phyloP scores from a whole-genome alignment of 495 filamentous ascomycete genomes.

The Xylaria curta region DNA sequence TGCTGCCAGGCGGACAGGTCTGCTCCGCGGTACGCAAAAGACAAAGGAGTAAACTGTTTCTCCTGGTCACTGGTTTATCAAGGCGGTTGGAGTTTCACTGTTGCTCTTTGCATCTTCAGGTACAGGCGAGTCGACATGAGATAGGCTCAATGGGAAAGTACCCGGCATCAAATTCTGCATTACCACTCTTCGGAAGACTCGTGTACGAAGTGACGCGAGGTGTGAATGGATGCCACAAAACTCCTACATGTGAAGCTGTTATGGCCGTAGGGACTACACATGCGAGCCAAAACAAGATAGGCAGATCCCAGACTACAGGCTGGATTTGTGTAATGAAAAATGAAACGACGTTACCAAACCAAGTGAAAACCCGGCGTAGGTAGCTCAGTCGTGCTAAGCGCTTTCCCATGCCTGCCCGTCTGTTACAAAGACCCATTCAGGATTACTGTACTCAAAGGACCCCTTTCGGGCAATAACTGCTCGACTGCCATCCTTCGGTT shows the following conservation, averaged over 20 bases:
- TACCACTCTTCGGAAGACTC: conserved; percentile 25
- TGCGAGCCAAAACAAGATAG: conserved; percentile 35
- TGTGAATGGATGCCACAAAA: conserved; percentile 24
- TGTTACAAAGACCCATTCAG: background rate
- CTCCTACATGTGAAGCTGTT: conserved; percentile 19
- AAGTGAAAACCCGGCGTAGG: conserved; percentile 4
- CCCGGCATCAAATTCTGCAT: conserved; percentile 43
- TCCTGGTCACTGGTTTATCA: conserved; percentile 55
- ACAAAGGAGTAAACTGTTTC: conserved; percentile 82
- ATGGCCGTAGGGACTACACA: conserved; percentile 24
- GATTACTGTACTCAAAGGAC: conserved; percentile 20
- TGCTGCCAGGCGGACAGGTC: conserved; percentile 97
- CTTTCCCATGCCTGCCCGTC: background rate
- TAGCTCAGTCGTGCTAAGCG: background rate
- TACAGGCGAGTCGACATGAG: conserved; percentile 51
- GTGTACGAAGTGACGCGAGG: conserved; percentile 24
- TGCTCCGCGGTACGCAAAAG: conserved; percentile 99
- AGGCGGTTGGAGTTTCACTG: conserved; percentile 61
- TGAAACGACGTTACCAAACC: conserved; percentile 33
- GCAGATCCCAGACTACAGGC: conserved; percentile 40
- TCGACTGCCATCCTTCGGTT: background rate
- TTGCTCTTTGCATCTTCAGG: conserved; percentile 64
- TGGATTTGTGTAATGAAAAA: conserved; percentile 30
- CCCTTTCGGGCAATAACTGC: no score
- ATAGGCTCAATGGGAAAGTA: conserved; percentile 48